These are phyloP conservation scores for Breviolum minutum DNA, from an alignment of 73 alveolate genomes.

Conservation along the genomic window DNA sequence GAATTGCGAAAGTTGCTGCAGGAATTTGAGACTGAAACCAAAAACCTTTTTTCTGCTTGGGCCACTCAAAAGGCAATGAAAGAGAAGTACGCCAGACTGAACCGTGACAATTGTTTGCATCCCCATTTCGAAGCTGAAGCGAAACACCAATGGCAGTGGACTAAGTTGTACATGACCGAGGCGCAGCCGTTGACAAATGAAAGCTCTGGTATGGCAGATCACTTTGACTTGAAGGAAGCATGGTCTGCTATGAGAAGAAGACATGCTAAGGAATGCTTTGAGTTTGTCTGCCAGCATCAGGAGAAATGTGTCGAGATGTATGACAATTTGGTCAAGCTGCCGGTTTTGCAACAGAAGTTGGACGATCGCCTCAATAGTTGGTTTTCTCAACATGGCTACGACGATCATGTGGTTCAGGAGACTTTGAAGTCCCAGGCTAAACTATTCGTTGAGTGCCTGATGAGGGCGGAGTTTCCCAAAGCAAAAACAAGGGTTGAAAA, in stretches of 20 bases:
- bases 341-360: conserved; percentile 13
- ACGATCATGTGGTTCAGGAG: not conserved
- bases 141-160: conserved; percentile 48
- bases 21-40: conserved; percentile 8
- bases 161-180: conserved; percentile 1
- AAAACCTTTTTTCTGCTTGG: conserved; percentile 14
- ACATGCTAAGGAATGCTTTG: conserved; percentile 51
- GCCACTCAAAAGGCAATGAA: conserved; percentile 42
- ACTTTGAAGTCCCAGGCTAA: conserved; percentile 8
- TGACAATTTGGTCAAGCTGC: not conserved
- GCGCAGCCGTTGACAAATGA: not conserved
- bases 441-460: conserved; percentile 1
- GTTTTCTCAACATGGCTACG: conserved; percentile 27
- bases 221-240: too few species aligned
- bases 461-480: conserved; percentile 1
- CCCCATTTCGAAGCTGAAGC: conserved; percentile 39
- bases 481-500: conserved; percentile 11
- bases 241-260: conserved; percentile 7
- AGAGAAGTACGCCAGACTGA: conserved; percentile 18
- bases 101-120: not conserved
- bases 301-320: conserved; percentile 9
- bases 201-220: not conserved
- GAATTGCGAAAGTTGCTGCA: not conserved
- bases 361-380: not conserved
- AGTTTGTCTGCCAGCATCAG: conserved; percentile 28